phyloP scores from a whole-genome alignment of 202 grass and related monocot genomes.

The Hordeum pubiflorum region DNA sequence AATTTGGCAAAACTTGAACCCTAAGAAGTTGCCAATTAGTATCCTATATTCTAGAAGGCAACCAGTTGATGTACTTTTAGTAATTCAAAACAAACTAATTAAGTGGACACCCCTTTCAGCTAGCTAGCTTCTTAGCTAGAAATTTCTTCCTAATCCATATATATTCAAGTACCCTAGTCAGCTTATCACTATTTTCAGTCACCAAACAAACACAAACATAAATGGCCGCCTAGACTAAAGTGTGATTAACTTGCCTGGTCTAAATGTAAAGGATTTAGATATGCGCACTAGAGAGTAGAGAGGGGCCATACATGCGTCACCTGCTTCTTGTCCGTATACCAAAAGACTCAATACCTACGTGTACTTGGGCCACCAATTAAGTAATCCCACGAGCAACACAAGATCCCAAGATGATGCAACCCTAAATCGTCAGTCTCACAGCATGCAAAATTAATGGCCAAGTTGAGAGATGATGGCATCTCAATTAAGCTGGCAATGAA shows the following conservation, averaged over 20 bases:
- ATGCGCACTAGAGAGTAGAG: constrained; percentile 5
- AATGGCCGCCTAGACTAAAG: constrained; percentile 22
- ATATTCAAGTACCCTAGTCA: background rate
- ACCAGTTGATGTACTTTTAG: background rate
- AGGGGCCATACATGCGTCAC: constrained; percentile 37
- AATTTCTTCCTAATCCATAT: constrained; percentile 25
- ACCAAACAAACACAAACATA: constrained; percentile 20
- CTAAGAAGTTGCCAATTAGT: constrained; percentile 28
- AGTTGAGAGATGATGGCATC: constrained; percentile 20
- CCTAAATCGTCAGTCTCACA: constrained; percentile 30
- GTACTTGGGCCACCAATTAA: constrained; percentile 47
- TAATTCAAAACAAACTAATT: background rate
- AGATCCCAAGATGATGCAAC: constrained; percentile 63
- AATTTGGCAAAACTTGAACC: constrained; percentile 41
- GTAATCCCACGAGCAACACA: constrained; percentile 43
- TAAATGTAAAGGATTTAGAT: constrained; percentile 2
- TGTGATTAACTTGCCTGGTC: constrained; percentile 9
- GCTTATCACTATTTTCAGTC: constrained; percentile 26
- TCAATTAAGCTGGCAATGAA: background rate
- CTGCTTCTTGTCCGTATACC: constrained; percentile 46
- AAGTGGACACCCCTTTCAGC: constrained; percentile 37
- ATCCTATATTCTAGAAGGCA: constrained; percentile 35
- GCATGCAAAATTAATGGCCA: constrained; percentile 9
- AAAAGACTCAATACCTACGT: constrained; percentile 48
- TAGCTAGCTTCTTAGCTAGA: constrained; percentile 31